Percentiles rank a stretch among this genome's conserved stretches.
Conservation (phyloP, 2,329 filamentous ascomycete genomes). For the Leptographium radiaticola region DNA sequence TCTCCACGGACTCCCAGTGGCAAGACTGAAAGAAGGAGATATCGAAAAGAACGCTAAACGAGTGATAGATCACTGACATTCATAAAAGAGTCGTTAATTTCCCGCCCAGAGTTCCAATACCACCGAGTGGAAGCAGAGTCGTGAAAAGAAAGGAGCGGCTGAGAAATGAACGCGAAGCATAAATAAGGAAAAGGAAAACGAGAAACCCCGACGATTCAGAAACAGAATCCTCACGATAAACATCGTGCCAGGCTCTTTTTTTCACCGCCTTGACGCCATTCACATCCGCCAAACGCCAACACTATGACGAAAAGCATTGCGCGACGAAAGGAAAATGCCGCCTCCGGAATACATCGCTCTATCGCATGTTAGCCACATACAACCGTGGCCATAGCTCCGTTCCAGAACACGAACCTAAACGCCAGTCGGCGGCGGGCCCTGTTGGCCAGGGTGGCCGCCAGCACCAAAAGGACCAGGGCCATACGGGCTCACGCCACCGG, state of each 20-base stretch:
- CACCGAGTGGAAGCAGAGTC: background rate
- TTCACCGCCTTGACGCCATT: constrained; percentile 11
- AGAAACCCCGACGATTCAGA: constrained; percentile 3
- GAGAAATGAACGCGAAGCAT: constrained; percentile 1
- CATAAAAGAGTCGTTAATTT: constrained; percentile 7
- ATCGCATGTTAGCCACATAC: background rate
- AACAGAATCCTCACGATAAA: constrained; percentile 5
- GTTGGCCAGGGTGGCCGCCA: constrained; percentile 28
- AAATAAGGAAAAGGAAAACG: constrained; percentile 3
- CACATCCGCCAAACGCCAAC: constrained; percentile 14
- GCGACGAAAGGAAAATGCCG: constrained; percentile 11
- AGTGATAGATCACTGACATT: constrained; percentile 3
- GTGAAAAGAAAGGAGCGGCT: constrained; percentile 1
- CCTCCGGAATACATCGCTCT: constrained; percentile 3
- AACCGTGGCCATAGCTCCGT: too few species aligned
- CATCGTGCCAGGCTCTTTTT: constrained; percentile 7
- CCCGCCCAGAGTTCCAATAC: constrained; percentile 3
- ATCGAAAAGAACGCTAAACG: background rate
- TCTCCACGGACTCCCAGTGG: constrained; percentile 5
- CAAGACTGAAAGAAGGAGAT: background rate
- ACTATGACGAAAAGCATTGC: constrained; percentile 14
- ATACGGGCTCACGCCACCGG: constrained; percentile 28
- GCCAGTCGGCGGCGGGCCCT: constrained; percentile 12
- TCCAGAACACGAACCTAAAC: constrained; percentile 8
- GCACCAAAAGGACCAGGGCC: constrained; percentile 34